These are phyloP conservation scores for Neospermospora avenae DNA, from an alignment of 2,329 filamentous ascomycete genomes.

Conservation along the genomic window DNA sequence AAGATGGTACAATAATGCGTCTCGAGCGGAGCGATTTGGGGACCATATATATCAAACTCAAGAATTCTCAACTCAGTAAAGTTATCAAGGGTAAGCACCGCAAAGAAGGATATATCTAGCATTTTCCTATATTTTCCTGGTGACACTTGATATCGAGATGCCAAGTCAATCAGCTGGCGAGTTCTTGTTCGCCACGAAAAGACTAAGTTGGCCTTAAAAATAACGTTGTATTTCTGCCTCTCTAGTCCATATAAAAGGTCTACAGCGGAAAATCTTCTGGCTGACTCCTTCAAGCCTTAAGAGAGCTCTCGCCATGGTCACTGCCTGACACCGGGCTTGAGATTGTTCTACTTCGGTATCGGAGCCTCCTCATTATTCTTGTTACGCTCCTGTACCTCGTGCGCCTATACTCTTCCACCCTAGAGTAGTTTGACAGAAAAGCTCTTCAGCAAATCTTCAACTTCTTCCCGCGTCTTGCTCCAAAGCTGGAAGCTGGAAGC, in stretches of 20 bases:
- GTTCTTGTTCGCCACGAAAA: too few species aligned
- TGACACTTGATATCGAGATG: too few species aligned
- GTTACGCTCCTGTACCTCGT: background rate
- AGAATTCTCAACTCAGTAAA: too few species aligned
- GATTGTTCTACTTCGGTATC: background rate
- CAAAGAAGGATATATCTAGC: too few species aligned
- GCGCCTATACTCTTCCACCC: background rate
- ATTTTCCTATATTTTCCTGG: too few species aligned
- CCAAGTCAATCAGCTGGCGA: too few species aligned
- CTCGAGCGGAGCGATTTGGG: too few species aligned
- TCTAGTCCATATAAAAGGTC: too few species aligned
- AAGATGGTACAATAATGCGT: too few species aligned
- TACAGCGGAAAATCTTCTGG: background rate
- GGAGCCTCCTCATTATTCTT: background rate
- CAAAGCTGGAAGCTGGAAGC: background rate
- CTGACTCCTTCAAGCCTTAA: background rate
- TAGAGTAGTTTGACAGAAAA: background rate
- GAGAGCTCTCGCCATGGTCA: background rate
- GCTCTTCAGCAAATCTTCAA: background rate
- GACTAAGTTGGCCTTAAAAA: too few species aligned
- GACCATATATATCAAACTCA: too few species aligned
- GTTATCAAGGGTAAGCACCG: too few species aligned
- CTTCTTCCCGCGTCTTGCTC: background rate
- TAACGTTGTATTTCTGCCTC: background rate
- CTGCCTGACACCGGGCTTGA: background rate